Evolutionary conservation across 2,329 filamentous ascomycete genomes (phyloP).

Genomic region (Botrytis sinoallii): DNA sequence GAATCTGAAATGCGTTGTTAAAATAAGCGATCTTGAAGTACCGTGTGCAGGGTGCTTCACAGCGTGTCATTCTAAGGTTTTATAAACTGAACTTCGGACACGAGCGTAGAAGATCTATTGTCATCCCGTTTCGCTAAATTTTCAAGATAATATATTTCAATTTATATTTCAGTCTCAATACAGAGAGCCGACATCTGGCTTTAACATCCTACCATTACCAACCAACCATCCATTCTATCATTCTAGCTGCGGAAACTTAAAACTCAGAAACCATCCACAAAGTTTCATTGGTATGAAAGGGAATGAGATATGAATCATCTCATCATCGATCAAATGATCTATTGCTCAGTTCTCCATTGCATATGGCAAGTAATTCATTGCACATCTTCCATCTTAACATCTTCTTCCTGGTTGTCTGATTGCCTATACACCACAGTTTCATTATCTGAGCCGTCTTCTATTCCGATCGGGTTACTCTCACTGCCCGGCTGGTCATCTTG

Average conservation of each 20-base stretch:
- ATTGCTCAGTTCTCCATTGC: neutral
- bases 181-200: neutral
- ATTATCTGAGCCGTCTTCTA: neutral
- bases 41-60: neutral
- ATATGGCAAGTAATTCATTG: neutral
- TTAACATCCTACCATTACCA: neutral
- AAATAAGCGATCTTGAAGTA: neutral
- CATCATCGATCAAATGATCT: neutral
- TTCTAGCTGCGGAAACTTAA: neutral
- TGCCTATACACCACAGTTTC: neutral
- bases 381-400: neutral
- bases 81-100: neutral
- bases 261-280: neutral
- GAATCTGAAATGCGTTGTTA: rapidly evolving
- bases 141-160: neutral
- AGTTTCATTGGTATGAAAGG: too few relatives aligned
- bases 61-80: neutral
- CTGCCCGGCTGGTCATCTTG: neutral
- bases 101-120: neutral
- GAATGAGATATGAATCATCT: neutral
- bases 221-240: too few relatives aligned
- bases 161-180: neutral
- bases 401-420: neutral
- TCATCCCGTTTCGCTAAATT: neutral
- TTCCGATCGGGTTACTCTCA: neutral